Base-by-base conservation (phyloP, 1,284 basidiomycete genomes). In the Austroboletus rostrupii region DNA sequence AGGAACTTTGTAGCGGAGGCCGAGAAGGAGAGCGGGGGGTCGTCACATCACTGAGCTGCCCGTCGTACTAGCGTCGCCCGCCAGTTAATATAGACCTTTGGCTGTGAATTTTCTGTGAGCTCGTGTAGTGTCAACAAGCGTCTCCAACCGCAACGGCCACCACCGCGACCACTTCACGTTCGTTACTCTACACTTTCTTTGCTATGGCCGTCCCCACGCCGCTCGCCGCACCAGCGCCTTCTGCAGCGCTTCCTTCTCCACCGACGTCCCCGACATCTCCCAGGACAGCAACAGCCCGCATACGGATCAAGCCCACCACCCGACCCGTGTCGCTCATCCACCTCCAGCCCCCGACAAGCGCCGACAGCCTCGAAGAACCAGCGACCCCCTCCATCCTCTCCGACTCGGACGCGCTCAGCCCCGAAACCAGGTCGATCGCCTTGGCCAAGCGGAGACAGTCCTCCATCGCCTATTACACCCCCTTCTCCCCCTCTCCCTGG, bases 1-100 rank as follows among this genome's bases (percentile, higher is more conserved):
- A 75, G 77, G 68, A 80, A 81, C 47, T 90, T 87, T 65, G 77
- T 90, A 55, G 81, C 77, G 51, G 87, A 88, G 62, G 87, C 87
- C 44, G 87, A 90, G 74, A 87, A 86, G 71, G 84, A 79, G 64
- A 65, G 67, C 21, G 74, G 71, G 56, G 65, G 53, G 47, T 66
- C 63, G 7, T 65, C 61, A 46, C 66, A 65, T 64, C 60, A 61
- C 47, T 67, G 49, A 67, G 48, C 29, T 31, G 35, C 45, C 38
- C 33, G 21, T 23, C 26, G 45, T 52, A 37, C 48, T 23, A 53
- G 16, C 35, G 14, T 4, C 3, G 13, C 11, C 8, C 14, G 14
- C 31, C 48, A 16, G 12, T 43, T 10, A 55, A 42, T 56, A 55
- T 21, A 55, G 39, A 57, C 32, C 7, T 48, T 17, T 31, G 35